These are phyloP conservation scores for Chaetomium tenue DNA, from an alignment of 495 filamentous ascomycete genomes.

Conservation along the genomic window DNA sequence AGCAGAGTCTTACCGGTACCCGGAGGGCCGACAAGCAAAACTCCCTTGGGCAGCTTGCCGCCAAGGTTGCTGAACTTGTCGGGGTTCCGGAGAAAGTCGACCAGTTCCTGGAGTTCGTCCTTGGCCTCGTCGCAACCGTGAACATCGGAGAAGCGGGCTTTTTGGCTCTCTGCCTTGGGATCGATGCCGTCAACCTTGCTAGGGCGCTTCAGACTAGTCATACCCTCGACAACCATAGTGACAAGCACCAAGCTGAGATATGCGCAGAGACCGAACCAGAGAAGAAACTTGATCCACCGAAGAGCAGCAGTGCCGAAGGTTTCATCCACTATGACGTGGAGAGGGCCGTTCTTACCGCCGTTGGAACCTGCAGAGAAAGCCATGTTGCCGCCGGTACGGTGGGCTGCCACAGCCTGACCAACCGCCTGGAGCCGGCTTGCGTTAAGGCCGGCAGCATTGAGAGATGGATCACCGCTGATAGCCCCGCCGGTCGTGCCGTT, in stretches of 20 bases:
- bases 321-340: slow-evolving; percentile 97
- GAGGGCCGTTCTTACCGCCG: slow-evolving; percentile 73
- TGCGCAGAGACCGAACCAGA: slow-evolving; percentile 70
- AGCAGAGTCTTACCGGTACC: slow-evolving; percentile 98
- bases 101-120: slow-evolving; percentile 93
- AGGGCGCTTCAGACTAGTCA: slow-evolving; percentile 74
- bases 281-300: slow-evolving; percentile 83
- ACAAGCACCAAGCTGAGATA: slow-evolving; percentile 74
- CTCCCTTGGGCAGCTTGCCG: slow-evolving; percentile 94
- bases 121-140: slow-evolving; percentile 98
- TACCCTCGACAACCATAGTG: slow-evolving; percentile 74
- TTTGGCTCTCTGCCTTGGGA: slow-evolving; percentile 87
- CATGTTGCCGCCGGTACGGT: slow-evolving; percentile 64
- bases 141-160: slow-evolving; percentile 85
- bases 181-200: slow-evolving; percentile 67
- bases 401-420: slow-evolving; percentile 82
- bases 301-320: slow-evolving; percentile 73
- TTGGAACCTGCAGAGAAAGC: slow-evolving; percentile 43
- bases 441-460: slow-evolving; percentile 26
- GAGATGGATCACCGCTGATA: slow-evolving; percentile 35
- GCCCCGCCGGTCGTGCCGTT: slow-evolving; percentile 45
- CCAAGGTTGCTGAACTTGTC: slow-evolving; percentile 87
- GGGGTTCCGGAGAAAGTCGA: slow-evolving; percentile 92
- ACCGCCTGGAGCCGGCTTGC: slow-evolving; percentile 64
- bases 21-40: slow-evolving; percentile 90